Conservation (phyloP, 139 green algal genomes). For the Edaphochlamys debaryana region DNA sequence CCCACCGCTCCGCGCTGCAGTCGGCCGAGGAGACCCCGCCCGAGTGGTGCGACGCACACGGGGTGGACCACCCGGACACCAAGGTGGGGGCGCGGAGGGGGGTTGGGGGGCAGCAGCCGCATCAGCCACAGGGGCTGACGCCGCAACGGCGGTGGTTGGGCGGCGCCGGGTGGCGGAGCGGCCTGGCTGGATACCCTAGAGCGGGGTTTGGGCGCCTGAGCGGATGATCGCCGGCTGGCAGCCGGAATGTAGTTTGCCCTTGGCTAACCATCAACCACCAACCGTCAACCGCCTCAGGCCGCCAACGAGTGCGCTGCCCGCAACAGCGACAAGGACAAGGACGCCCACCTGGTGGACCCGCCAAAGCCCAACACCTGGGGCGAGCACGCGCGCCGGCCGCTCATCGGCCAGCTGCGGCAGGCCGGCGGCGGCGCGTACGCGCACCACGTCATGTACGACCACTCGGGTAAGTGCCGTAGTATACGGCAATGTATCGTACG, state of each 20-base stretch:
- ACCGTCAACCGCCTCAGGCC: constrained; percentile 3
- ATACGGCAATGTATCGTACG: too few relatives aligned
- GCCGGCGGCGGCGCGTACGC: constrained; percentile 19
- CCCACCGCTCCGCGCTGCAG: background rate
- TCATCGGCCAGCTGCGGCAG: background rate
- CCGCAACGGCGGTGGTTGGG: too few relatives aligned
- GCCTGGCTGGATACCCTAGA: too few relatives aligned
- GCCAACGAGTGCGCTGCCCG: constrained; percentile 25
- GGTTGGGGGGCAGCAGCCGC: too few relatives aligned
- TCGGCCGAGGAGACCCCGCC: background rate
- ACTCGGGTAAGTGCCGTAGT: constrained; percentile 15
- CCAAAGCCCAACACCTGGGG: constrained; percentile 19
- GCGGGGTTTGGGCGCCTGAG: too few relatives aligned
- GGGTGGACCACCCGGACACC: constrained; percentile 31
- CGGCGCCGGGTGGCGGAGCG: too few relatives aligned
- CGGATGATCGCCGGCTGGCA: too few relatives aligned
- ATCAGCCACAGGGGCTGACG: too few relatives aligned
- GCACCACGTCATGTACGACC: constrained; percentile 28
- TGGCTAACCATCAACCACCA: too few relatives aligned
- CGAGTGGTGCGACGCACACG: constrained; percentile 32
- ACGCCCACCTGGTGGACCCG: constrained; percentile 27
- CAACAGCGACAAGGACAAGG: constrained; percentile 38
- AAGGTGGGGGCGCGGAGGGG: background rate
- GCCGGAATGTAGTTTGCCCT: too few relatives aligned
- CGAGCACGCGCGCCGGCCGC: constrained; percentile 28